Conservation (phyloP, 139 green algal species). For the Chara braunii region DNA sequence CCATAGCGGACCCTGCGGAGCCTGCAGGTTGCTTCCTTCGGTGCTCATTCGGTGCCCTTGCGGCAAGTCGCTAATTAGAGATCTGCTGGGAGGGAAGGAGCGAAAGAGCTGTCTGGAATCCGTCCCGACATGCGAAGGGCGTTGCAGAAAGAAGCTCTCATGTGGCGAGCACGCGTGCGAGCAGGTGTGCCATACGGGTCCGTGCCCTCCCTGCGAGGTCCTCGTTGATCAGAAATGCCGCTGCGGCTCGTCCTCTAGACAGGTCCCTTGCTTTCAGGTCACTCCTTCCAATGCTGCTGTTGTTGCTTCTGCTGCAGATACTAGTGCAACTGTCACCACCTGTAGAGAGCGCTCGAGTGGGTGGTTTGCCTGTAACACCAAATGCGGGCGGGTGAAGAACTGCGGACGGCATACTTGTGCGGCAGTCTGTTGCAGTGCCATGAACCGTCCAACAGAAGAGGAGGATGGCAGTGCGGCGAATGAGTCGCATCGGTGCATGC, state of each 20-base stretch:
- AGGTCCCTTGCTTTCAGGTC: slow-evolving; percentile 23
- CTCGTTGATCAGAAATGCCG: slow-evolving; percentile 24
- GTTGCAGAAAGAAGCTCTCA: slow-evolving; percentile 17
- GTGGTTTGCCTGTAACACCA: slow-evolving; percentile 22
- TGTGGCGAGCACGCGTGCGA: slow-evolving; percentile 26
- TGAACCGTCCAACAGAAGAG: too few relatives aligned
- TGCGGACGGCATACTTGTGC: slow-evolving; percentile 35
- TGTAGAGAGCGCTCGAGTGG: neutral
- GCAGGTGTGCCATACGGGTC: slow-evolving; percentile 15
- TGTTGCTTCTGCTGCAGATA: too few relatives aligned
- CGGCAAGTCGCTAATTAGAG: slow-evolving; percentile 15
- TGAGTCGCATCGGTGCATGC: slow-evolving; percentile 32
- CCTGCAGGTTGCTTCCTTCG: slow-evolving; percentile 13
- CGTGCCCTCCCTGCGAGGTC: slow-evolving; percentile 13
- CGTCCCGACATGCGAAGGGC: slow-evolving; percentile 23
- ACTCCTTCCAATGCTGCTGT: too few relatives aligned
- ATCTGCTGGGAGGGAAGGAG: neutral
- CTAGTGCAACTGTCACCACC: too few relatives aligned
- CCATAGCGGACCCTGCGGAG: slow-evolving; percentile 23
- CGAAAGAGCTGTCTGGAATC: slow-evolving; percentile 25
- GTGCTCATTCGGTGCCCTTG: slow-evolving; percentile 26
- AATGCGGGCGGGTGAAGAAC: slow-evolving; percentile 40
- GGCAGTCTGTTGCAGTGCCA: slow-evolving; percentile 26
- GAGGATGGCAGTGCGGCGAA: too few relatives aligned
- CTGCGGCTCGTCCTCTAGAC: slow-evolving; percentile 15